phyloP scores from a whole-genome alignment of 2,329 filamentous ascomycete genomes.

The Juglanconis oblonga region DNA sequence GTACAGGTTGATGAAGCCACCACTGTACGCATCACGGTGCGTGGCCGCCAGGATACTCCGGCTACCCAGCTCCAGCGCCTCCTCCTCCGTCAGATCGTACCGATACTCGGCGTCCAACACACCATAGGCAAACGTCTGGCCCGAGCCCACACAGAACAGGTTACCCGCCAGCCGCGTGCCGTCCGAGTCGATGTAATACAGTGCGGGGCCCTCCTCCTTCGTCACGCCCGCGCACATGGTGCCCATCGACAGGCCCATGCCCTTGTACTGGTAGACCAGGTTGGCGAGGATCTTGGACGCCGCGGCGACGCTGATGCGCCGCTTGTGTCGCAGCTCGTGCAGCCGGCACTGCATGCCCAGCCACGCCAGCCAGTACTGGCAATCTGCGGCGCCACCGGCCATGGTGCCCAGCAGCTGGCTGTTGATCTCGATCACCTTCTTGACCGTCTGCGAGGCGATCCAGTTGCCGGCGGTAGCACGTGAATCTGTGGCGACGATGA shows the following conservation, averaged over 20 bases:
- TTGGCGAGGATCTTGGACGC: conserved; percentile 98
- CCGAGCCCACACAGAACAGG: conserved; percentile 96
- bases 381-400: conserved; percentile 97
- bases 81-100: conserved; percentile 83
- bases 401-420: conserved; percentile 91
- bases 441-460: conserved; percentile 99
- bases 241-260: conserved; percentile 97
- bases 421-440: conserved; percentile 99
- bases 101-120: conserved; percentile 94
- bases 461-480: conserved; percentile 96
- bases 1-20: conserved; percentile 97
- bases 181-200: conserved; percentile 99
- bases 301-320: conserved; percentile 94
- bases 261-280: conserved; percentile 97
- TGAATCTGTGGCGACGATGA: conserved; percentile 97
- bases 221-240: conserved; percentile 99
- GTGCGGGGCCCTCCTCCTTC: conserved; percentile 88
- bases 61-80: conserved; percentile 85
- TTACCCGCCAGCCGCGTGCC: conserved; percentile 90
- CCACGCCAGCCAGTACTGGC: conserved; percentile 99
- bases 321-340: conserved; percentile 98
- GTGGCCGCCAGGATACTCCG: conserved; percentile 94
- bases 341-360: conserved; percentile 98
- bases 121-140: conserved; percentile 98
- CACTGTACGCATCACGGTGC: conserved; percentile 96